A percentile compares a stretch with the other conserved stretches of the same genome.
Evolutionary conservation across 345 rosid species (phyloP).

Genomic region (Arabidopsis suecica): DNA sequence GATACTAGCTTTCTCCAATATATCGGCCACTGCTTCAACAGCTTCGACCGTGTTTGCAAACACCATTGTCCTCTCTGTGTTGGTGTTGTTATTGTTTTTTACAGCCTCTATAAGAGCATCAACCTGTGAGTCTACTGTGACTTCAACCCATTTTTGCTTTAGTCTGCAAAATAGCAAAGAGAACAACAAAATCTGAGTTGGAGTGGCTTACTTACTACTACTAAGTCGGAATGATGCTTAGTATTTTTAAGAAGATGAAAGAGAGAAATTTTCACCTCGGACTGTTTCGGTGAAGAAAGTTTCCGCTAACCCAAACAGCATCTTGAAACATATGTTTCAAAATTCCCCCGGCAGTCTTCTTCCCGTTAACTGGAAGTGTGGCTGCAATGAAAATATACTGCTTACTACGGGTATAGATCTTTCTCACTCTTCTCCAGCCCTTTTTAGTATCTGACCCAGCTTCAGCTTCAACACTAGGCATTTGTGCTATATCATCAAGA

Average conservation of each 20-base stretch:
- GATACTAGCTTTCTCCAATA: constrained; percentile 77
- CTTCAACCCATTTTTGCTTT: constrained; percentile 86
- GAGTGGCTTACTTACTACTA: background rate
- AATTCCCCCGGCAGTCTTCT: constrained; percentile 89
- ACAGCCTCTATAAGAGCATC: constrained; percentile 87
- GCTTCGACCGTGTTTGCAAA: constrained; percentile 95
- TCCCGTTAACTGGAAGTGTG: constrained; percentile 92
- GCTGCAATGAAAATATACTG: constrained; percentile 97
- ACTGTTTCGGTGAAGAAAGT: constrained; percentile 88
- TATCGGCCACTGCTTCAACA: constrained; percentile 80
- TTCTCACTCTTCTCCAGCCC: constrained; percentile 87
- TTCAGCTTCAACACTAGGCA: constrained; percentile 42
- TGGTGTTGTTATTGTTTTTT: constrained; percentile 50
- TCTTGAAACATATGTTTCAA: constrained; percentile 89
- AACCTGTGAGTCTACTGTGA: constrained; percentile 77
- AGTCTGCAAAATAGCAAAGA: constrained; percentile 59
- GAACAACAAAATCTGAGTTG: constrained; percentile 5
- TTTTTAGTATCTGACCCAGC: constrained; percentile 47
- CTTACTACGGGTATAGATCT: constrained; percentile 76
- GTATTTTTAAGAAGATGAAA: constrained; percentile 12
- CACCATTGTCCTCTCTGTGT: constrained; percentile 76
- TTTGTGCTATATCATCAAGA: constrained; percentile 48
- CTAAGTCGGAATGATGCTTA: background rate
- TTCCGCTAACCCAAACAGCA: constrained; percentile 89
- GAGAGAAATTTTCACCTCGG: constrained; percentile 67